Evolutionary conservation across 441 rosid species (phyloP), one percentile per base, ranked within the genome.

Genomic region (Gossypium gossypioides): DNA sequence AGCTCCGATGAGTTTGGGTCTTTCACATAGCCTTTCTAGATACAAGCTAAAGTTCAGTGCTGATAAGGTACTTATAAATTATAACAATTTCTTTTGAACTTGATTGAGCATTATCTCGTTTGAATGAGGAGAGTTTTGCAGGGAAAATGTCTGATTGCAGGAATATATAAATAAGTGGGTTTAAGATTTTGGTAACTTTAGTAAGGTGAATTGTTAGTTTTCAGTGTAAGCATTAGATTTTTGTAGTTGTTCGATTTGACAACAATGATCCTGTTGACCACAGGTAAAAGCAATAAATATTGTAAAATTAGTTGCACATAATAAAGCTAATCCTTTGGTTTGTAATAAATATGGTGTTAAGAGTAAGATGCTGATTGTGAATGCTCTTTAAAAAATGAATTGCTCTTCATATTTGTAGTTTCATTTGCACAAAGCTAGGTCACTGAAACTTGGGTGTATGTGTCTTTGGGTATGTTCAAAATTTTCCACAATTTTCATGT

Each of bases 1-100:
- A 81, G 94, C 93, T 37, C 97, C 97, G 52, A 92, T 94, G 99
- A 90, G 96, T 57, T 84, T 94, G 84, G 99, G 99, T 77, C 83
- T 92, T 72, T 95, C 99, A 60, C 96, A 91, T 74, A 95, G 97
- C 57, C 78, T 94, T 24, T 93, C 96, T 55, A 77, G 97, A 80
- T 92, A 87, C 80, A 94, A 85, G 84, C 82, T 92, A 61, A 94
- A 92, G 80, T 92, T 92, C 82, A 92, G 97, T 73, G 85, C 97
- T 73, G 97, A 92, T 68, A 92, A 94, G 97, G 99, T 93, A 82
- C 18, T 24, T 32, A 25, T 13, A 54, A 34, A 9, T 21, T 25
- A 18, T 40, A 34, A 56, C 3, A 2, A 12, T 61, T 18, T 58
- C 22, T 67, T 67, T 6, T 15, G 21, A 7, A 25, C 40, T 24